Evolutionary conservation across 495 filamentous ascomycete species (phyloP).

Genomic region (Bryoglossum gracile): DNA sequence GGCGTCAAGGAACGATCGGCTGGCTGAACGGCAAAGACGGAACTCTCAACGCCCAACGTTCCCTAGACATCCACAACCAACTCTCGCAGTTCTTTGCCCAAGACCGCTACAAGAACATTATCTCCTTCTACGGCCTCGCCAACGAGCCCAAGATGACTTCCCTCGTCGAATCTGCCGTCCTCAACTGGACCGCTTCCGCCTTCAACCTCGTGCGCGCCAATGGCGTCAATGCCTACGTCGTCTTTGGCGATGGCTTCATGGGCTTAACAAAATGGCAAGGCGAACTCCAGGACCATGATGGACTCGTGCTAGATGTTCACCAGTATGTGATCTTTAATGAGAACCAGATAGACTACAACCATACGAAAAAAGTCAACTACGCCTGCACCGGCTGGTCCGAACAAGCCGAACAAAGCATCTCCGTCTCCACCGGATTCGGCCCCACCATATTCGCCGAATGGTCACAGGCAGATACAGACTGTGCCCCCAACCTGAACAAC

Average conservation of each 20-base stretch:
- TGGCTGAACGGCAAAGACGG: slow-evolving; percentile 76
- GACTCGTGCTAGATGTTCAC: slow-evolving; percentile 81
- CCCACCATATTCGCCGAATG: slow-evolving; percentile 98
- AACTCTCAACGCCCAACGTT: slow-evolving; percentile 59
- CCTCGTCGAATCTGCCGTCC: slow-evolving; percentile 50
- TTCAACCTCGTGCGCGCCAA: slow-evolving; percentile 59
- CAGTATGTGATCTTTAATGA: slow-evolving; percentile 88
- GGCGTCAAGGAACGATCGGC: slow-evolving; percentile 58
- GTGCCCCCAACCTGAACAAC: slow-evolving; percentile 80
- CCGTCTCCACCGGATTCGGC: slow-evolving; percentile 75
- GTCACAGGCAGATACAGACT: slow-evolving; percentile 97
- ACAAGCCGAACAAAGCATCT: slow-evolving; percentile 64
- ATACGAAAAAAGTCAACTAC: slow-evolving; percentile 69
- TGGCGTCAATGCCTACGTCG: slow-evolving; percentile 57
- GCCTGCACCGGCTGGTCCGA: slow-evolving; percentile 80
- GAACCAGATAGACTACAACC: slow-evolving; percentile 62
- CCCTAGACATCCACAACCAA: slow-evolving; percentile 75
- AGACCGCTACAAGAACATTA: slow-evolving; percentile 73
- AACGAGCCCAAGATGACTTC: slow-evolving; percentile 81
- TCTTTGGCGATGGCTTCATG: slow-evolving; percentile 80
- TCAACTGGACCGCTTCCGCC: slow-evolving; percentile 62
- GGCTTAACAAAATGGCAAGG: slow-evolving; percentile 75
- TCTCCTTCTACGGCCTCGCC: slow-evolving; percentile 77
- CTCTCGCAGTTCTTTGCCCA: slow-evolving; percentile 81
- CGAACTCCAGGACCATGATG: slow-evolving; percentile 46